These are phyloP conservation scores for Rhizomucor miehei DNA, from an alignment of 371 early-diverging fungal species.

Conservation along the genomic window DNA sequence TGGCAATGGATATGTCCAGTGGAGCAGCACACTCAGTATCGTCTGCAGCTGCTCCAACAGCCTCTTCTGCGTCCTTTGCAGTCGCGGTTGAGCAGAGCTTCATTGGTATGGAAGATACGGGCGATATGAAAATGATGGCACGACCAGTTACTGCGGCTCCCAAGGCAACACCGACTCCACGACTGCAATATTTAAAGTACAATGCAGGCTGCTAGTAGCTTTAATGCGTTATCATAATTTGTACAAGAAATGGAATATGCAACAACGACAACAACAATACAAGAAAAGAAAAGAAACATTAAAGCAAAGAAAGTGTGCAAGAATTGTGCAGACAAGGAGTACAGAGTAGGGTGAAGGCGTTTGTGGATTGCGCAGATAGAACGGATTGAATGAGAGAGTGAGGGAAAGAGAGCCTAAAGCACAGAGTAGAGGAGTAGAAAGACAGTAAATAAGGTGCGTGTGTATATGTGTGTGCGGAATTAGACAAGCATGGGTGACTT, in stretches of 20 bases:
- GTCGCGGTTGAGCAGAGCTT: not conserved
- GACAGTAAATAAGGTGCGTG: not conserved
- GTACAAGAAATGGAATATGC: not conserved
- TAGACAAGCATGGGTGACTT: not conserved
- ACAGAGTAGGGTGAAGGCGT: not conserved
- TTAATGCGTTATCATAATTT: no score
- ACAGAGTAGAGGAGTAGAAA: conserved; percentile 11
- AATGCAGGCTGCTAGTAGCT: not conserved
- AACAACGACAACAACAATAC: not conserved
- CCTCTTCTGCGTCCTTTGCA: not conserved
- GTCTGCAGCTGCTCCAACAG: not conserved
- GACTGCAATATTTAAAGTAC: not conserved
- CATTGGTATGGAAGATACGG: conserved; percentile 8
- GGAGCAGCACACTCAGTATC: not conserved
- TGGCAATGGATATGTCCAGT: not conserved
- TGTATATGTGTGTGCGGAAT: not conserved
- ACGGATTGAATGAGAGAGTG: not conserved
- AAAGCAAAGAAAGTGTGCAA: not conserved
- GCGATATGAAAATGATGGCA: not conserved
- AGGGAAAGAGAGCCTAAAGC: conserved; percentile 3
- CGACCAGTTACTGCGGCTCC: not conserved
- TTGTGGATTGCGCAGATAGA: not conserved
- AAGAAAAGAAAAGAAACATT: conserved; percentile 6
- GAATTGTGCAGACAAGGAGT: not conserved
- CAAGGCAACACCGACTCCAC: not conserved